Conservation (phyloP, 2,329 filamentous ascomycete species). For the Aspergillus melleus region DNA sequence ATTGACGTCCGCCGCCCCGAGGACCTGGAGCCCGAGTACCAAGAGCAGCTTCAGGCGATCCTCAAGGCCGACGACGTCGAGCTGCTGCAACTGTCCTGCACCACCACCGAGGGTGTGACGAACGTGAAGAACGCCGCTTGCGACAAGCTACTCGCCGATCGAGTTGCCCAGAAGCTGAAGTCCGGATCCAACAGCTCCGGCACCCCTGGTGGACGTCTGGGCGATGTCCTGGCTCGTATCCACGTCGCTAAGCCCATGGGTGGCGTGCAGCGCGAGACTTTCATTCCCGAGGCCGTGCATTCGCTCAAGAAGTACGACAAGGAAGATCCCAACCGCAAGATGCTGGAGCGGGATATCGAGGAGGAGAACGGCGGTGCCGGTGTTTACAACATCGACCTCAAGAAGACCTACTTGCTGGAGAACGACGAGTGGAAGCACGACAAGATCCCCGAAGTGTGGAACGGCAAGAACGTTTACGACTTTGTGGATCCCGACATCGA, state of each 20-base stretch:
- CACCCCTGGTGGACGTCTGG: conserved; percentile 75
- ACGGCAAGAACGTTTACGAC: conserved; percentile 97
- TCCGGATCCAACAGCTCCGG: conserved; percentile 77
- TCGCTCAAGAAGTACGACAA: conserved; percentile 85
- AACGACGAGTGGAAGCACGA: conserved; percentile 95
- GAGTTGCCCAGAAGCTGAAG: conserved; percentile 94
- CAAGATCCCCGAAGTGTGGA: conserved; percentile 87
- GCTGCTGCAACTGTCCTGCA: conserved; percentile 89
- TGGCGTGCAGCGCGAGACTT: conserved; percentile 74
- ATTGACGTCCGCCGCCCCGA: conserved; percentile 88
- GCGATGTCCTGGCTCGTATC: conserved; percentile 88
- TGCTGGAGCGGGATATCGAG: conserved; percentile 82
- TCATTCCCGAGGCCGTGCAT: conserved; percentile 83
- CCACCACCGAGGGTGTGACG: conserved; percentile 91
- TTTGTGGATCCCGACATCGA: conserved; percentile 98
- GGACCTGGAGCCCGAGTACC: conserved; percentile 76
- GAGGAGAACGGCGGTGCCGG: conserved; percentile 91
- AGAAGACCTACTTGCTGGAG: conserved; percentile 82
- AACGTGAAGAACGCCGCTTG: conserved; percentile 93
- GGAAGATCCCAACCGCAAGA: conserved; percentile 77
- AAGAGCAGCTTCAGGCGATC: conserved; percentile 74
- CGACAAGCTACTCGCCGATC: conserved; percentile 86
- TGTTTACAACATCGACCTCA: conserved; percentile 92
- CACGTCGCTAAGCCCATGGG: conserved; percentile 94
- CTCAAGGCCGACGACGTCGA: conserved; percentile 88